Base-by-base conservation (phyloP, 495 filamentous ascomycete genomes). In the Annulohypoxylon maeteangense region DNA sequence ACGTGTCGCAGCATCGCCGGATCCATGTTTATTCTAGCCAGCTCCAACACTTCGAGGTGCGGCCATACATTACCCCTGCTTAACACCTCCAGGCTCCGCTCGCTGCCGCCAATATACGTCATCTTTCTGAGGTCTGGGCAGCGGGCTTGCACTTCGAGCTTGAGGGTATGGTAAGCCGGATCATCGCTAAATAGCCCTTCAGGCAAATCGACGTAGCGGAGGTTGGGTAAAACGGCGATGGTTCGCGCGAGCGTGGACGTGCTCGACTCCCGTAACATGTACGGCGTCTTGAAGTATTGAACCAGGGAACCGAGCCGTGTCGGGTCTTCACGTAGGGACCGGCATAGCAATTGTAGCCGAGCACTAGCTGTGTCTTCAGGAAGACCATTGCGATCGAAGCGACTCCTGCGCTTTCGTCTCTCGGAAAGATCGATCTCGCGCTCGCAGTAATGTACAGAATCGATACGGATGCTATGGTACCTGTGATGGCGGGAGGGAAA, bases 391-490 rank as follows among this genome's bases (percentile, higher is more conserved):
- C 90, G 89, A 72, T 90, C 85, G 66, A 94, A 89, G 76, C 89
- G 88, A 11, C 91, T 91, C 62, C 89, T 87, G 22, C 90, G 88
- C 65, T 91, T 92, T 56, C 94, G 90, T 75, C 86, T 89, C 71
- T 92, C 91, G 53, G 90, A 86, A 14, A 97, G 86, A 66, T 91
- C 82, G 56, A 91, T 88, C 78, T 98, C 95, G 66, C 91, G 88
- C 56, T 92, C 88, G 82, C 95, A 98, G 80, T 97, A 98, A 78
- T 99, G 95, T 27, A 99, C 95, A 11, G 90, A 86, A 68, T 99
- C 95, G 72, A 99, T 95, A 31, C 95, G 92, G 67, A 99, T 89
- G 79, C 93, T 92, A 48, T 87, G 88, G 75, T 98, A 99, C 48
- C 93, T 97, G 67, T 14, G 58, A 63, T 7, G 47, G 36, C 12